phyloP scores from a whole-genome alignment of 1,284 basidiomycete genomes.

The Puccinia novopanici region DNA sequence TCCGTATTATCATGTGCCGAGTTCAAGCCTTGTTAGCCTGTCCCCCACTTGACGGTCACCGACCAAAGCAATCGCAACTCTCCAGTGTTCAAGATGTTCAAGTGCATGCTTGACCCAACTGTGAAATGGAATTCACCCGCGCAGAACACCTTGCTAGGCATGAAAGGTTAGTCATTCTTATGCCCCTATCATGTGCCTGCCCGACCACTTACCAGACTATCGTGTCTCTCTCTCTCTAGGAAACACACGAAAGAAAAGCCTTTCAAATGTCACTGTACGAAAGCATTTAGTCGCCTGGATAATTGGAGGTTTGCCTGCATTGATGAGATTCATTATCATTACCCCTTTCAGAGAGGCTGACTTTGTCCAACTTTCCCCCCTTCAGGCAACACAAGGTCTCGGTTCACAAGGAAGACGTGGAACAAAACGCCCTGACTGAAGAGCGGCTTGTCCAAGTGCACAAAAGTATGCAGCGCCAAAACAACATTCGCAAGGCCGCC shows the following conservation, averaged over 20 bases:
- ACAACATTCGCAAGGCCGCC: constrained; percentile 28
- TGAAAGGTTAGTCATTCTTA: constrained; percentile 20
- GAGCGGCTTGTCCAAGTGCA: constrained; percentile 36
- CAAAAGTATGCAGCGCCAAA: constrained; percentile 46
- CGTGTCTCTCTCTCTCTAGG: background rate
- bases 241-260: constrained; percentile 48
- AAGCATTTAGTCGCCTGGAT: constrained; percentile 46
- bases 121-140: constrained; percentile 47
- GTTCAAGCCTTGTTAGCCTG: background rate
- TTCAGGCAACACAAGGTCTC: constrained; percentile 46
- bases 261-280: constrained; percentile 45
- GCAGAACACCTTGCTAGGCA: constrained; percentile 48
- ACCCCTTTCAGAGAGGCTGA: too few relatives aligned
- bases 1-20: background rate
- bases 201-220: constrained; percentile 2
- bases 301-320: constrained; percentile 43
- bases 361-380: too few relatives aligned
- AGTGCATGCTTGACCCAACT: constrained; percentile 45
- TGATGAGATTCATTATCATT: background rate
- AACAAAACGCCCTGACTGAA: constrained; percentile 33
- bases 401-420: constrained; percentile 26
- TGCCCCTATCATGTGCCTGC: background rate
- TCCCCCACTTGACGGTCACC: background rate
- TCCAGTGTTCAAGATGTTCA: constrained; percentile 44
- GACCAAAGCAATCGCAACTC: background rate